phyloP scores from a whole-genome alignment of 306 rosid species.

The Fagus crenata region DNA sequence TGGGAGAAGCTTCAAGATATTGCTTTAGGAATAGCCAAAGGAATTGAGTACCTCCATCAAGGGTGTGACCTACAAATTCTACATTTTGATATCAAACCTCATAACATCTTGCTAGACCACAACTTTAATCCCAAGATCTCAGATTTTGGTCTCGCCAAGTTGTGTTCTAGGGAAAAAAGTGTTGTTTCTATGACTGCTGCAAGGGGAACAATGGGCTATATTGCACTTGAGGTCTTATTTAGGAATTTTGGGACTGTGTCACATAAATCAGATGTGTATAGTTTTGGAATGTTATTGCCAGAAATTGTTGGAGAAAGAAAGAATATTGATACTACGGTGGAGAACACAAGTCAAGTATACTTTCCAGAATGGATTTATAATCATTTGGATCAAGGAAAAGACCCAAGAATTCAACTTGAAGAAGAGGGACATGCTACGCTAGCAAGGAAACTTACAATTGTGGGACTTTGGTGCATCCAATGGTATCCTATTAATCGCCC shows the following conservation, averaged over 20 bases:
- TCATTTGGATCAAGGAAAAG: conserved; percentile 3
- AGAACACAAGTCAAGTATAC: conserved; percentile 28
- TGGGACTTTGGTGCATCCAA: conserved; percentile 40
- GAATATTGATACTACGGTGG: conserved; percentile 15
- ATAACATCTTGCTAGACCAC: conserved; percentile 13
- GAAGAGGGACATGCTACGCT: conserved; percentile 16
- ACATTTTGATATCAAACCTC: conserved; percentile 37
- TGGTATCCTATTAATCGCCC: conserved; percentile 35
- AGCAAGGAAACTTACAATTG: conserved; percentile 30
- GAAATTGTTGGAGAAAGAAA: conserved; percentile 34
- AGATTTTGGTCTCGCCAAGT: conserved; percentile 36
- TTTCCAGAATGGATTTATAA: conserved; percentile 35
- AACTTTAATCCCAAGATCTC: conserved; percentile 31
- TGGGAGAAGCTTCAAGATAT: conserved; percentile 21
- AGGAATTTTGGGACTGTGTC: conserved; percentile 28
- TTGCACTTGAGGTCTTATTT: conserved; percentile 30
- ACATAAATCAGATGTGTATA: conserved; percentile 36
- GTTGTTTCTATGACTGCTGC: conserved; percentile 32
- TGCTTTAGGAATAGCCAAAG: conserved; percentile 37
- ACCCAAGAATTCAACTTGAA: conserved; percentile 7
- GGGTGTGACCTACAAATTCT: conserved; percentile 37
- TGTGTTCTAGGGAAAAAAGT: conserved; percentile 7
- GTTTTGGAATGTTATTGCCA: conserved; percentile 41
- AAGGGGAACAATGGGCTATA: conserved; percentile 38
- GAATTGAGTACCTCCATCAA: conserved; percentile 31